Evolutionary conservation across 805 yeast species (phyloP), one percentile per base, ranked within the genome.

Genomic region (Saccharomycopsis babjevae): DNA sequence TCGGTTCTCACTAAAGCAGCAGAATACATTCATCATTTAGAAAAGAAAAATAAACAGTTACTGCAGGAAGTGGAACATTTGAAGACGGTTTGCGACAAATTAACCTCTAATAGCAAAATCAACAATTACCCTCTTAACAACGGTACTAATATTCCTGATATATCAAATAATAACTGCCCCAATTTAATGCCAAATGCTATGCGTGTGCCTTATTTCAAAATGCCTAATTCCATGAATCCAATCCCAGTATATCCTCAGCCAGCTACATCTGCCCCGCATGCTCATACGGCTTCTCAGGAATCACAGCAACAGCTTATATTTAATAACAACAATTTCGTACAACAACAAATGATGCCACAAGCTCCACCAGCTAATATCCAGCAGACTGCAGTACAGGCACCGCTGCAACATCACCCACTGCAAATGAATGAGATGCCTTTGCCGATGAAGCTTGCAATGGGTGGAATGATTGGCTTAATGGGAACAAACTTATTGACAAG

Each of bases 21-120:
- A 0, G 96, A 88, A 72, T 89, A 89, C 70, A 88, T 88, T 68
- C 77, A 79, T 68, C 90, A 87, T 69, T 74, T 88, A 65, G 91
- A 88, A 70, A 69, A 73, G 59, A 82, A 84, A 64, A 87, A 86
- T 67, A 70, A 71, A 2, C 70, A 73, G 40, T 73, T 88, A 67
- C 69, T 70, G 58, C 70, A 75, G 64, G 90, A 88, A 70, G 75
- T 84, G 60, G 74, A 77, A 46, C 79, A 79, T 59, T 72, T 86
- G 57, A 46, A 58, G 28, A 59, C 56, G 8, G 30, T 59, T 8
- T 56, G 56, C 25, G 50, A 43, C 32, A 57, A 55, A 36, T 55
- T 59, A 28, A 50, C 58, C 5, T 7, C 30, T 16, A 39, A 50
- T 22, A 57, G 50, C 18, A 16, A 10, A 8, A 50, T 36, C 40